Evolutionary conservation across 768 basidiomycete genomes (phyloP), one percentile per base, ranked within the genome.

Genomic region (Kwoniella dejecticola): DNA sequence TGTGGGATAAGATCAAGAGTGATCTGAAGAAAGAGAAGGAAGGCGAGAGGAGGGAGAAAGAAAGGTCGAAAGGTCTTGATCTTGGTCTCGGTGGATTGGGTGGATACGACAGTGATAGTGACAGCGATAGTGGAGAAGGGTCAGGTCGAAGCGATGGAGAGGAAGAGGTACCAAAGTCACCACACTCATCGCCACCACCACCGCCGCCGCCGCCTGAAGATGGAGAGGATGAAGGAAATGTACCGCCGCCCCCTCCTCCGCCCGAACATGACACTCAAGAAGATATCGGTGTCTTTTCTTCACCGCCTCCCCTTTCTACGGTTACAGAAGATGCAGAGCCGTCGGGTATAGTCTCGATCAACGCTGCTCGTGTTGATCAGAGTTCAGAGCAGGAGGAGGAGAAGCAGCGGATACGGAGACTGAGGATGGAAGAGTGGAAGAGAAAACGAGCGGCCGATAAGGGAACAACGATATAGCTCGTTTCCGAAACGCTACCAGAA

Each of bases 1-100:
- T 83, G 3, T 95, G 91, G 91, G 79, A 79, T 29, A 69, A 78
- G 1, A 78, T 83, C 24, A 87, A 88, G 23, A 83, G 81, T 50
- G 82, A 79, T 4, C 46, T 65, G 15, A 48, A 49, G 47, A 52
- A 38, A 15, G 27, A 47, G 23, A 56, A 45, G 23, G 45, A 62
- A 21, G 42, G 38, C 4, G 24, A 62, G 23, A 8, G 31, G 15
- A 52, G 26, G 11, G 38, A 44, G 26, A 26, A 50, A 40, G 61
- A 57, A 38, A 47, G 36, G 13, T n/a, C 47, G 38, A 62, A 50
- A 29, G 52, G 42, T n/a, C 17, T 61, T 11, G 52, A 36, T 12
- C 21, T 46, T 12, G 60, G 52, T 17, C 21, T 46, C 26, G 57
- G 46, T 24, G 45, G 27, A 13, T 33, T 62, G 38, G 60, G 60